Evolutionary conservation across 192 early-diverging fungal species (phyloP).

Genomic region (Tieghemiomyces parasiticus): DNA sequence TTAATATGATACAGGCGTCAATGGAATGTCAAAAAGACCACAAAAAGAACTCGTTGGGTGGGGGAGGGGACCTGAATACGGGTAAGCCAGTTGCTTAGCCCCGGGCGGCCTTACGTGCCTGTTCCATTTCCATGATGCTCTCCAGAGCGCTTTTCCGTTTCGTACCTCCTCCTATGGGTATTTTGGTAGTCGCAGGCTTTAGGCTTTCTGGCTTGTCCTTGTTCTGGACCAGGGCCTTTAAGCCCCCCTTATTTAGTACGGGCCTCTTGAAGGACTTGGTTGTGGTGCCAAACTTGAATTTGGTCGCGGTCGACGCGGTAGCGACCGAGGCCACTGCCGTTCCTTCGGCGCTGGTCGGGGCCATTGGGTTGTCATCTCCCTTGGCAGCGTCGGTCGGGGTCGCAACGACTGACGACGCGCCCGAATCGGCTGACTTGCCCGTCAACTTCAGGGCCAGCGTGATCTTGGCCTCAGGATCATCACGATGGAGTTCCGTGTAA

Average conservation of each 20-base stretch:
- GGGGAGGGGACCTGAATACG: too few relatives aligned
- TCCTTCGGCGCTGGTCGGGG: conserved; percentile 14
- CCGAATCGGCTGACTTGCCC: too few relatives aligned
- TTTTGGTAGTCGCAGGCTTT: neutral
- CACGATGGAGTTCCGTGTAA: conserved; percentile 45
- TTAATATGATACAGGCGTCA: too few relatives aligned
- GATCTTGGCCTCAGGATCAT: conserved; percentile 49
- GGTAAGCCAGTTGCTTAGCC: too few relatives aligned
- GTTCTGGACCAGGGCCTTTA: neutral
- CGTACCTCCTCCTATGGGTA: neutral
- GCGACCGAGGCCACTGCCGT: conserved; percentile 13
- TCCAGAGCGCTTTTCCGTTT: conserved; percentile 9
- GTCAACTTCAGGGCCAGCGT: conserved; percentile 51
- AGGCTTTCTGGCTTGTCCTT: neutral
- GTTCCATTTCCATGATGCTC: neutral
- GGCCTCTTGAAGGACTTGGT: neutral
- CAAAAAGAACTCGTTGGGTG: too few relatives aligned
- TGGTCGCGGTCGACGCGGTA: conserved; percentile 9
- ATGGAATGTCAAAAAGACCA: too few relatives aligned
- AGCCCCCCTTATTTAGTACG: neutral
- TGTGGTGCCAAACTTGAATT: neutral
- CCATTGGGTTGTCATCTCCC: conserved; percentile 8
- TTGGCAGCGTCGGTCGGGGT: conserved; percentile 11
- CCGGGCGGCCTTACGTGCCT: neutral
- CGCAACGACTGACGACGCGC: too few relatives aligned